phyloP scores from a whole-genome alignment of 306 rosid genomes.

The Albizia julibrissin region DNA sequence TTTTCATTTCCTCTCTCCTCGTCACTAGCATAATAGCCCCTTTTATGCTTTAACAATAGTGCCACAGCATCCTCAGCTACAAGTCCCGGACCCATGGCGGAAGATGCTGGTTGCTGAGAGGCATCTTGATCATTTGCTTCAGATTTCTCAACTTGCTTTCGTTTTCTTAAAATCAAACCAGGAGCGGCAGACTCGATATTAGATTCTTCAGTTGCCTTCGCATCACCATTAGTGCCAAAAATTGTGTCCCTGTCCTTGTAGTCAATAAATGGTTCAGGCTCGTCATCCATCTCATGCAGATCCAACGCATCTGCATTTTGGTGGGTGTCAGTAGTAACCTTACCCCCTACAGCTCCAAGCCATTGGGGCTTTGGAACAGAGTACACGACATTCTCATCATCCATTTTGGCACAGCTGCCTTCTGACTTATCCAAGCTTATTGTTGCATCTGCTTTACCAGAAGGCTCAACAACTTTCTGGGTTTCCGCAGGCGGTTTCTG shows the following conservation, averaged over 20 bases:
- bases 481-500: constrained; percentile 43
- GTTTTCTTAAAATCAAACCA: constrained; percentile 86
- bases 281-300: constrained; percentile 42
- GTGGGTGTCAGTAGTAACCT: constrained; percentile 48
- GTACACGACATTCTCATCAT: constrained; percentile 52
- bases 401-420: constrained; percentile 42
- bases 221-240: constrained; percentile 43
- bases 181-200: constrained; percentile 83
- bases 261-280: constrained; percentile 70
- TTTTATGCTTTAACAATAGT: constrained; percentile 73
- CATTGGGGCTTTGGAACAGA: constrained; percentile 77
- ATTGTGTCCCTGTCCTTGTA: constrained; percentile 81
- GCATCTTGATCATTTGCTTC: constrained; percentile 42
- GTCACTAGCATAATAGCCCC: constrained; percentile 57
- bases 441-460: constrained; percentile 32
- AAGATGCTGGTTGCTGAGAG: constrained; percentile 46
- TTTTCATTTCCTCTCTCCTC: constrained; percentile 46
- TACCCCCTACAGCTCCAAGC: constrained; percentile 79
- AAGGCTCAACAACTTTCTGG: constrained; percentile 37
- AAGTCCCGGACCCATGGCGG: constrained; percentile 50
- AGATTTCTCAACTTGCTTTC: constrained; percentile 63
- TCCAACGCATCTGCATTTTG: constrained; percentile 38
- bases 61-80: constrained; percentile 95
- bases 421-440: constrained; percentile 43
- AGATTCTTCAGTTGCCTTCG: constrained; percentile 37